Conservation (phyloP, 2,329 filamentous ascomycete species). For the Alternaria arborescens region DNA sequence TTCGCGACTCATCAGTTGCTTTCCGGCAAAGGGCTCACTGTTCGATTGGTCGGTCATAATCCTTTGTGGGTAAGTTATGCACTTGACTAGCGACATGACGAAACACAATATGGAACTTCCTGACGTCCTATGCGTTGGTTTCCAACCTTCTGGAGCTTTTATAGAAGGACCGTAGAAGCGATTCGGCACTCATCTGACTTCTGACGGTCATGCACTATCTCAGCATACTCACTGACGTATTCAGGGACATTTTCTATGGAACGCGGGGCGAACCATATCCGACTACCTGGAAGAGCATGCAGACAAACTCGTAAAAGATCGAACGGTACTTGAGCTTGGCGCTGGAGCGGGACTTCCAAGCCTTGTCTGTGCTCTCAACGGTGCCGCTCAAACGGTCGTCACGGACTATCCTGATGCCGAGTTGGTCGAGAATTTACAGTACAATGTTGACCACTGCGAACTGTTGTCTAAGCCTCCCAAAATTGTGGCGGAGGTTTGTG, state of each 20-base stretch:
- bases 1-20: slow-evolving; percentile 75
- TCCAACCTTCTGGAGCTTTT: slow-evolving; percentile 1
- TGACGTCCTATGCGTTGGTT: neutral
- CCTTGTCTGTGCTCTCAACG: slow-evolving; percentile 76
- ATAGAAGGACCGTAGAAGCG: neutral
- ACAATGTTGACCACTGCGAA: slow-evolving; percentile 72
- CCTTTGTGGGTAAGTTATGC: slow-evolving; percentile 74
- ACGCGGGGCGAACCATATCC: slow-evolving; percentile 80
- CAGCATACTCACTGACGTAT: slow-evolving; percentile 24
- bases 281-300: slow-evolving; percentile 77
- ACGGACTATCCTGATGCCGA: slow-evolving; percentile 90
- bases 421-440: slow-evolving; percentile 79
- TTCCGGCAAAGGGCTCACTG: slow-evolving; percentile 69
- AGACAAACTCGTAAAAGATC: slow-evolving; percentile 66
- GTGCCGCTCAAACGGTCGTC: slow-evolving; percentile 73
- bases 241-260: slow-evolving; percentile 86
- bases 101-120: slow-evolving; percentile 8
- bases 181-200: neutral
- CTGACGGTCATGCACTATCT: neutral
- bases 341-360: slow-evolving; percentile 87
- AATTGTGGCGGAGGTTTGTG: slow-evolving; percentile 50
- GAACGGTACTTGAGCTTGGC: slow-evolving; percentile 85
- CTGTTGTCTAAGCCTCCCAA: slow-evolving; percentile 49
- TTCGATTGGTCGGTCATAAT: slow-evolving; percentile 86
- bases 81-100: slow-evolving; percentile 7